These are phyloP conservation scores for Remersonia thermophila DNA, from an alignment of 2,329 filamentous ascomycete species.

Conservation along the genomic window DNA sequence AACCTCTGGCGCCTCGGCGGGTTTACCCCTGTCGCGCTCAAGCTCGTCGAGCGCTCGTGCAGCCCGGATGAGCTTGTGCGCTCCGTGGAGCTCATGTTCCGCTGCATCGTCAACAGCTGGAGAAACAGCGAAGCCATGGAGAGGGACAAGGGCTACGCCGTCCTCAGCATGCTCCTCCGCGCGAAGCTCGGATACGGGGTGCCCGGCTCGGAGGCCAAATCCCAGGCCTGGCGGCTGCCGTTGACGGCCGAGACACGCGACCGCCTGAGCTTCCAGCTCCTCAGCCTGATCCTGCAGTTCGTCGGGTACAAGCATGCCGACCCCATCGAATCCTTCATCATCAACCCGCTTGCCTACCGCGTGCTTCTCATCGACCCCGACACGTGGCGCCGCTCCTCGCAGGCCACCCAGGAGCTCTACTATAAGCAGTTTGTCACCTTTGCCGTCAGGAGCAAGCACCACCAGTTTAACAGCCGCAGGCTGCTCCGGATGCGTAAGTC, in stretches of 20 bases:
- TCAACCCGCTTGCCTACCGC: conserved; percentile 89
- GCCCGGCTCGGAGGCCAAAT: conserved; percentile 23
- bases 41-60: conserved; percentile 66
- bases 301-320: conserved; percentile 75
- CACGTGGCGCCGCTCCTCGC: conserved; percentile 72
- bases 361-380: conserved; percentile 86
- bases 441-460: conserved; percentile 78
- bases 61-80: conserved; percentile 59
- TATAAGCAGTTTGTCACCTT: conserved; percentile 88
- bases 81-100: conserved; percentile 72
- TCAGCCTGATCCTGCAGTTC: conserved; percentile 70
- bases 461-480: conserved; percentile 81
- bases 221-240: conserved; percentile 27
- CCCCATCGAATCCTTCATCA: conserved; percentile 80
- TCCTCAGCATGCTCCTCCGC: conserved; percentile 70
- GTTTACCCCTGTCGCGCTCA: conserved; percentile 73
- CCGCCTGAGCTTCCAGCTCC: conserved; percentile 46
- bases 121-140: conserved; percentile 98
- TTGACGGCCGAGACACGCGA: conserved; percentile 43
- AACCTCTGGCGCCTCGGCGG: conserved; percentile 88
- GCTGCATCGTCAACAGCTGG: conserved; percentile 83
- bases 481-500: conserved; percentile 77
- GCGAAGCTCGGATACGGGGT: conserved; percentile 58
- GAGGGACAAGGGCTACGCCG: conserved; percentile 82
- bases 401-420: conserved; percentile 73